phyloP scores from a whole-genome alignment of 768 basidiomycete species.

The Mycena kentingensis region DNA sequence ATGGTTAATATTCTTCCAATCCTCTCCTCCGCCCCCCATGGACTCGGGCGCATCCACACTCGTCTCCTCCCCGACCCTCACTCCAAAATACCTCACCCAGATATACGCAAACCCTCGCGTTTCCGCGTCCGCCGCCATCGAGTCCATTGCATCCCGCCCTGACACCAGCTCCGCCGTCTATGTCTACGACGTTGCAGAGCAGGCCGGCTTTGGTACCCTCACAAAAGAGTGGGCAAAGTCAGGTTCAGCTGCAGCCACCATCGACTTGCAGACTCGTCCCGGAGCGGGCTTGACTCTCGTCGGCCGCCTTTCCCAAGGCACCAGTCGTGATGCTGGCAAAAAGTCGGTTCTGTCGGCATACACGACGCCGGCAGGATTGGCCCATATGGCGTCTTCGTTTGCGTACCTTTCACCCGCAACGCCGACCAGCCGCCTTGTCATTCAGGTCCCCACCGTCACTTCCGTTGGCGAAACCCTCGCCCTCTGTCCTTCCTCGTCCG shows the following conservation, averaged over 20 bases:
- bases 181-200: conserved; percentile 81
- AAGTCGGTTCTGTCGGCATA: conserved; percentile 73
- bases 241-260: conserved; percentile 51
- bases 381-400: conserved; percentile 80
- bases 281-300: conserved; percentile 83
- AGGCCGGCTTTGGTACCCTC: conserved; percentile 76
- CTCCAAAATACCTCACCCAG: conserved; percentile 29
- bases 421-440: conserved; percentile 65
- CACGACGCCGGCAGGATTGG: conserved; percentile 82
- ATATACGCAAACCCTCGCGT: conserved; percentile 46
- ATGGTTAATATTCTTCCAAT: too few species aligned
- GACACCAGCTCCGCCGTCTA: conserved; percentile 68
- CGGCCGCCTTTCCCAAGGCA: conserved; percentile 78
- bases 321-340: conserved; percentile 64
- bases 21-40: too few species aligned
- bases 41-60: conserved; percentile 32
- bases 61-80: conserved; percentile 40
- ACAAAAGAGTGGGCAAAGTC: conserved; percentile 66
- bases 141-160: conserved; percentile 63
- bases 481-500: conserved; percentile 76
- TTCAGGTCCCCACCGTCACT: conserved; percentile 81
- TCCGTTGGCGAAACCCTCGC: conserved; percentile 64
- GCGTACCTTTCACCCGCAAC: conserved; percentile 67
- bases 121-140: conserved; percentile 65
- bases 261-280: conserved; percentile 76